Percentiles rank a stretch among this genome's conserved stretches.
These are phyloP conservation scores for Sarocladiaceae sp. DNA, from an alignment of 2,329 filamentous ascomycete genomes.

Conservation along the genomic window DNA sequence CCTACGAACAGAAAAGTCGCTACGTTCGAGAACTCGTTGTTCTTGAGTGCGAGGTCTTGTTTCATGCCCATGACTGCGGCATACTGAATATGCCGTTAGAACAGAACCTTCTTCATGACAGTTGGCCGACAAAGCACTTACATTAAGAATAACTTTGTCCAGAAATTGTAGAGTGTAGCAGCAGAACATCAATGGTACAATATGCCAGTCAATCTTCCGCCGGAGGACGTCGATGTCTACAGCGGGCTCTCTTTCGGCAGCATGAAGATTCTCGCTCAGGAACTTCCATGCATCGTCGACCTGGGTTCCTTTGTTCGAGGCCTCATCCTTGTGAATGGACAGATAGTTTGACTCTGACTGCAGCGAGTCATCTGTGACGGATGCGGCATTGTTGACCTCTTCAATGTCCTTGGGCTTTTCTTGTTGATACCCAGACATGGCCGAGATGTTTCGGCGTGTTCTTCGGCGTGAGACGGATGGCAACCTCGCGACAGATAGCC, in stretches of 20 bases:
- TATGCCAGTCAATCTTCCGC: slow-evolving; percentile 51
- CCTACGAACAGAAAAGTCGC: slow-evolving; percentile 59
- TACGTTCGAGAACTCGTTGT: slow-evolving; percentile 57
- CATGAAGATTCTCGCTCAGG: slow-evolving; percentile 34
- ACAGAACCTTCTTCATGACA: background rate
- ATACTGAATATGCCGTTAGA: slow-evolving; percentile 37
- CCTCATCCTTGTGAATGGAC: slow-evolving; percentile 2
- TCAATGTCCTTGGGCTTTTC: background rate
- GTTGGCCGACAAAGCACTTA: slow-evolving; percentile 23
- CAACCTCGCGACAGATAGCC: too few relatives aligned
- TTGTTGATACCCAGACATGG: background rate
- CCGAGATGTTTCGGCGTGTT: background rate
- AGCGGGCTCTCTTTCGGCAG: slow-evolving; percentile 21
- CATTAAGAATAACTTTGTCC: slow-evolving; percentile 59
- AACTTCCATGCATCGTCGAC: slow-evolving; percentile 42
- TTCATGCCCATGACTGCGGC: slow-evolving; percentile 59
- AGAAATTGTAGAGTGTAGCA: slow-evolving; percentile 59
- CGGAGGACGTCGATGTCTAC: slow-evolving; percentile 40
- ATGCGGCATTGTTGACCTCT: background rate
- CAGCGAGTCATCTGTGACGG: background rate
- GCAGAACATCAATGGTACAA: slow-evolving; percentile 55
- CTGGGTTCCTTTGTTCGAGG: slow-evolving; percentile 12
- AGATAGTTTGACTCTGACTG: slow-evolving; percentile 12
- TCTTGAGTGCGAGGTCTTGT: slow-evolving; percentile 43
- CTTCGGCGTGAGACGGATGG: background rate